Evolutionary conservation across 1,284 basidiomycete species (phyloP), one percentile per base, ranked within the genome.

Genomic region (Anthracocystis panici-leucophaei): DNA sequence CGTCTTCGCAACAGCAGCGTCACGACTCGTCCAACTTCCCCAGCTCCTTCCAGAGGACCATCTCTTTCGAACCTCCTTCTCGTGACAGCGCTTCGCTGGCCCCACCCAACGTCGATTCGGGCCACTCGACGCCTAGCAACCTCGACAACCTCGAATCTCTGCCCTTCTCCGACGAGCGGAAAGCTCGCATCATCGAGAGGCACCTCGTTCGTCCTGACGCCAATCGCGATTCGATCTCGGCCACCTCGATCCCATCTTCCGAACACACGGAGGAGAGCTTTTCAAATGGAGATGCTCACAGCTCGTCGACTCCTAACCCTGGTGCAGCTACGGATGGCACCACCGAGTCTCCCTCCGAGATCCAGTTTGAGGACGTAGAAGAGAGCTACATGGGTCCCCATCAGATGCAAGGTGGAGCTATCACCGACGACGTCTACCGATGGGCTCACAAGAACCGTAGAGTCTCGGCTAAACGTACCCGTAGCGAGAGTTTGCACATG

Each of bases 391-490:
- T 67, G 11, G 82, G 70, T 14, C 82, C 83, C 5, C 81, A 83
- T 48, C 61, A 75, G 60, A 82, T 79, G 77, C 81, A 78, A 25
- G 83, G 83, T 44, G 83, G 83, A 38, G 82, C 82, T 25, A 81
- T 84, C 53, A 83, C 81, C 38, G 82, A 84, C 41, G 83, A 84
- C 29, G 70, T 84, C 27, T 84, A 84, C 42, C 74, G 81, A 21
- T 84, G 83, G 83, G 83, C 83, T 1, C 83, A 84, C 67, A 75
- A 84, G 52, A 84, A 84, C 46, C 66, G 77, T 7, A 55, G 81
- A 0, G 65, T 69, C 6, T 72, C 66, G 1, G 52, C 73, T 8
- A 67, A 68, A 35, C 65, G 82, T 3, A 66, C 77, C 18, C 67
- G 83, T 16, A 73, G 71, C 44, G 81, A 84, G 57, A 82, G 81